Conservation (phyloP, 1,284 basidiomycete genomes). For the Fistulinella cinereoalba region DNA sequence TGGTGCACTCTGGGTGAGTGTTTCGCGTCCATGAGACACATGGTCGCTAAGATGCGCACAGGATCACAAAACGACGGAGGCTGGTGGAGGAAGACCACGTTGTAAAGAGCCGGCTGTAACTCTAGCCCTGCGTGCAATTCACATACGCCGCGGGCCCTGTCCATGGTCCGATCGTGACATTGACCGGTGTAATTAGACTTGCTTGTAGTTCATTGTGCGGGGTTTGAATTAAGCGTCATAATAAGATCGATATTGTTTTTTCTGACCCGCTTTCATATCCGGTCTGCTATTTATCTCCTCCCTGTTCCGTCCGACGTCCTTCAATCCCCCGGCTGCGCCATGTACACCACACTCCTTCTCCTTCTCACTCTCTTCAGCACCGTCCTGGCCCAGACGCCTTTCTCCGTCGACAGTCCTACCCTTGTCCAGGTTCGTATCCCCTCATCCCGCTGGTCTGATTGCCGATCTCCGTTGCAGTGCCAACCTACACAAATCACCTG, state of each 20-base stretch:
- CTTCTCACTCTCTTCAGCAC: constrained; percentile 52
- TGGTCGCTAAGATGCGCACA: constrained; percentile 29
- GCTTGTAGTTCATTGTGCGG: constrained; percentile 17
- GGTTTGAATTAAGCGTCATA: constrained; percentile 18
- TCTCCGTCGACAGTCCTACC: constrained; percentile 50
- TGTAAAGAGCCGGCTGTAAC: constrained; percentile 51
- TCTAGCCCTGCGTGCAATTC: neutral
- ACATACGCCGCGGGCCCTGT: neutral
- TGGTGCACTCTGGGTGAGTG: constrained; percentile 75
- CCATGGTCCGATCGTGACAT: too few species aligned
- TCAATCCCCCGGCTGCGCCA: constrained; percentile 34
- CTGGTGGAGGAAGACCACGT: constrained; percentile 51
- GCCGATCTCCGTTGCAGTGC: constrained; percentile 46
- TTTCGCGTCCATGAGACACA: constrained; percentile 31
- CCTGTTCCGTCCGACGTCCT: constrained; percentile 21
- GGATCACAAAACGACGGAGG: constrained; percentile 75
- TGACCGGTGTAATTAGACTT: too few species aligned
- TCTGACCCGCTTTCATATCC: constrained; percentile 20
- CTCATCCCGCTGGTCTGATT: neutral
- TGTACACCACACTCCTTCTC: constrained; percentile 75
- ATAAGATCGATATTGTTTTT: constrained; percentile 5
- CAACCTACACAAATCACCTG: constrained; percentile 50
- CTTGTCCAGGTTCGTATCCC: constrained; percentile 49
- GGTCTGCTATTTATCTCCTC: constrained; percentile 13
- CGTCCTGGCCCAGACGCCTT: constrained; percentile 46